Evolutionary conservation across 257 asterid genomes (phyloP), one percentile per base, ranked within the genome.

Genomic region (Salvia splendens): DNA sequence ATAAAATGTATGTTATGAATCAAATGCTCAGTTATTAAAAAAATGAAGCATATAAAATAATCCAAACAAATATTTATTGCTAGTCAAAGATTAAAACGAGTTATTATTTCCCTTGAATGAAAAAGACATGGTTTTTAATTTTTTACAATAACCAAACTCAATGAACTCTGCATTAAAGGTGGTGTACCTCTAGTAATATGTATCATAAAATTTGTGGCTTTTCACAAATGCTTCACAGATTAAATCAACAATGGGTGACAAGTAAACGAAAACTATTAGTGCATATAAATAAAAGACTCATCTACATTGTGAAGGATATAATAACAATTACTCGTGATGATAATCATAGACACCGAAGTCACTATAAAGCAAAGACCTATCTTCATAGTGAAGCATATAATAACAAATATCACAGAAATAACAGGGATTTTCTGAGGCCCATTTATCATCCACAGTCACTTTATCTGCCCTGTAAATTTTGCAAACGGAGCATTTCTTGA

Each of bases 381-480:
- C 46, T 49, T 69, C 84, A 76, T 93, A 93, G 80, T 93, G 97
- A 55, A 88, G 96, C 96, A 93, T 84, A 77, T 88, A 93, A 81
- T 86, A 93, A 80, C 98, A 93, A 66, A 83, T 79, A 64, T 85
- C 88, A 73, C 98, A 93, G 77, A 93, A 89, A 53, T 89, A 88
- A 75, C 97, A 86, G 32, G 98, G 97, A 75, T 89, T 86, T 43
- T 77, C 81, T 6, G 81, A 45, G 0, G 96, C 88, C 97, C 95
- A 93, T 73, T 86, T 93, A 76, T 93, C 97, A 42, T 89, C 97
- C 52, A 89, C 84, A 0, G 97, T 93, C 58, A 89, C 71, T 82
- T 86, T 89, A 5, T 78, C 80, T 4, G 98, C 98, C 76, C 73
- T 71, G 67, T 80, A 87, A 16, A 93, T 87, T 70, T 87, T 87